phyloP scores from a whole-genome alignment of 2,329 filamentous ascomycete species.

The Fusarium staphyleae region DNA sequence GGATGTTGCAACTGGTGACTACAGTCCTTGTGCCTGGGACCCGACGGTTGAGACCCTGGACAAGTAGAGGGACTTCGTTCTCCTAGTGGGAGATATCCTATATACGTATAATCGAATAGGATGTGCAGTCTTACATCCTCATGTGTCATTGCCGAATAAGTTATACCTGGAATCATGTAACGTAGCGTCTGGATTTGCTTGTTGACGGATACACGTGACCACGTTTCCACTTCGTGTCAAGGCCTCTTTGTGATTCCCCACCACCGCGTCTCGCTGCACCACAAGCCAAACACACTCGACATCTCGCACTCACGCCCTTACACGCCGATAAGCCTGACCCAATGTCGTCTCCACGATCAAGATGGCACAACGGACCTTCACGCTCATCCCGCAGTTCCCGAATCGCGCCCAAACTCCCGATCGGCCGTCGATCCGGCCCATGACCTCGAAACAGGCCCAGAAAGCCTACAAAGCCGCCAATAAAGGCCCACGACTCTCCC shows the following conservation, averaged over 20 bases:
- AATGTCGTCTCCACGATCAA: conserved; percentile 29
- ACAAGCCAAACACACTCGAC: neutral
- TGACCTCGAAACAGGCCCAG: conserved; percentile 53
- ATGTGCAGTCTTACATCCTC: too few relatives aligned
- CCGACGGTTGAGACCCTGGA: conserved; percentile 59
- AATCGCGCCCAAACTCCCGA: conserved; percentile 32
- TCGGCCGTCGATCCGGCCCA: conserved; percentile 40
- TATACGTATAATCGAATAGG: too few relatives aligned
- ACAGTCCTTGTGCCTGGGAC: conserved; percentile 64
- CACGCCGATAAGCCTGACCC: conserved; percentile 4
- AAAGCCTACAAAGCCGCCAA: conserved; percentile 49
- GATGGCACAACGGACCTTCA: conserved; percentile 56
- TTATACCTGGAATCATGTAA: too few relatives aligned
- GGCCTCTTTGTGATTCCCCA: conserved; percentile 12
- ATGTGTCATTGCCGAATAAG: too few relatives aligned
- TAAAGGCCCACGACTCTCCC: conserved; percentile 48
- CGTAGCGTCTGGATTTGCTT: neutral
- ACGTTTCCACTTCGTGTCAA: conserved; percentile 39
- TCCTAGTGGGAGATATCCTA: too few relatives aligned
- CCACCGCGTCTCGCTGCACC: conserved; percentile 16
- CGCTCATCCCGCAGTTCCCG: conserved; percentile 49
- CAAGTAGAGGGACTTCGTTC: conserved; percentile 34
- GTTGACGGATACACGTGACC: conserved; percentile 36
- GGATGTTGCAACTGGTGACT: conserved; percentile 58
- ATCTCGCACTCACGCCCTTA: neutral